These are phyloP conservation scores for Marsdenia floribunda DNA, from an alignment of 257 asterid species.

Conservation along the genomic window DNA sequence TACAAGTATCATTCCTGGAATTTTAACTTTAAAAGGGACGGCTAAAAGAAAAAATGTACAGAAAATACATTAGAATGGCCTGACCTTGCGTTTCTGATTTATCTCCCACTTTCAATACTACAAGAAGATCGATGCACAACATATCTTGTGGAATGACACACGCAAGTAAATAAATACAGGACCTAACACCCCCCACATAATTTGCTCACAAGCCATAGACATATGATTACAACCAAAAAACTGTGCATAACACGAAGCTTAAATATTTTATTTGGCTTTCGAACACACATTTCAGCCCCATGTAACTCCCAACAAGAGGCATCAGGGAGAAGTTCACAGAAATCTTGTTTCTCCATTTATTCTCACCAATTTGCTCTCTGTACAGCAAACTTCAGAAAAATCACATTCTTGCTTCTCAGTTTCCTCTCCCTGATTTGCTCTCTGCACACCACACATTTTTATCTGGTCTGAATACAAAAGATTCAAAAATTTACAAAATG, in stretches of 20 bases:
- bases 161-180: not conserved
- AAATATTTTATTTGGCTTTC: not conserved
- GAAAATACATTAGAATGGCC: not conserved
- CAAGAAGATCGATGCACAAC: not conserved
- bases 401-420: not conserved
- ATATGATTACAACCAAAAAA: not conserved
- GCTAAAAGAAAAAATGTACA: not conserved
- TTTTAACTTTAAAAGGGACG: not conserved
- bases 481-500: conserved; percentile 19
- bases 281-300: not conserved
- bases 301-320: not conserved
- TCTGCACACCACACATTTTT: not conserved
- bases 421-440: not conserved
- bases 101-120: not conserved
- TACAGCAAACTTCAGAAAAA: conserved; percentile 2
- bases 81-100: not conserved
- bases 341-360: not conserved
- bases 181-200: not conserved
- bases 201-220: not conserved
- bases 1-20: conserved; percentile 5
- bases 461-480: not conserved
- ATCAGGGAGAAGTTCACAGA: not conserved
- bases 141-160: not conserved
- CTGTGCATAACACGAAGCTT: not conserved
- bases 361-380: not conserved